phyloP scores from a whole-genome alignment of 2,329 filamentous ascomycete genomes.

The Lachnellula subtilissima region DNA sequence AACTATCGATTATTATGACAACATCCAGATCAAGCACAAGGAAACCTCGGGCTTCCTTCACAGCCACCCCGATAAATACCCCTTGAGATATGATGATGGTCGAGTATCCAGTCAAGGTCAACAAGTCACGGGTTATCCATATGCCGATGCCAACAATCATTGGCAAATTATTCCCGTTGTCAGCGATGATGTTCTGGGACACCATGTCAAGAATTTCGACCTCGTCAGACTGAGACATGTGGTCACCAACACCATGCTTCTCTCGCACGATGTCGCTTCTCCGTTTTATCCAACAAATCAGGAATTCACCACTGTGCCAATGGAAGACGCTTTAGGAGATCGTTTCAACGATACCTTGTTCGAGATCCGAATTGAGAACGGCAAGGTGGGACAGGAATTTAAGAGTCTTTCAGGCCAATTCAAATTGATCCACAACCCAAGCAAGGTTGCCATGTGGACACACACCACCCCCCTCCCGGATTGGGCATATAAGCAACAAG shows the following conservation, averaged over 20 bases:
- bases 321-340: conserved; percentile 66
- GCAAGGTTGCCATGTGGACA: conserved; percentile 99
- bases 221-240: conserved; percentile 81
- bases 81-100: conserved; percentile 92
- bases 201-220: conserved; percentile 75
- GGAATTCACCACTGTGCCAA: conserved; percentile 82
- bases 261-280: conserved; percentile 96
- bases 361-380: conserved; percentile 83
- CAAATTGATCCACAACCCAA: conserved; percentile 90
- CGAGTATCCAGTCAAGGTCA: conserved; percentile 96
- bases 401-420: conserved; percentile 89
- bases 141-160: conserved; percentile 98
- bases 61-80: conserved; percentile 85
- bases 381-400: conserved; percentile 76
- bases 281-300: conserved; percentile 97
- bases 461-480: conserved; percentile 93
- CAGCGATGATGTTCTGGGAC: conserved; percentile 53
- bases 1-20: conserved; percentile 84
- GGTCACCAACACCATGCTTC: conserved; percentile 76
- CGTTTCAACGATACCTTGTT: conserved; percentile 89
- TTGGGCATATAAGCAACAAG: conserved; percentile 94
- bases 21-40: conserved; percentile 86
- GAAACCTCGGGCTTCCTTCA: conserved; percentile 96
- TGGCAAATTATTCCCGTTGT: conserved; percentile 83
- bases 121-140: conserved; percentile 96